A percentile compares a stretch with the other conserved stretches of the same genome.
These are phyloP conservation scores for Scheffersomyces lignicola DNA, from an alignment of 1,139 yeast species.

Conservation along the genomic window DNA sequence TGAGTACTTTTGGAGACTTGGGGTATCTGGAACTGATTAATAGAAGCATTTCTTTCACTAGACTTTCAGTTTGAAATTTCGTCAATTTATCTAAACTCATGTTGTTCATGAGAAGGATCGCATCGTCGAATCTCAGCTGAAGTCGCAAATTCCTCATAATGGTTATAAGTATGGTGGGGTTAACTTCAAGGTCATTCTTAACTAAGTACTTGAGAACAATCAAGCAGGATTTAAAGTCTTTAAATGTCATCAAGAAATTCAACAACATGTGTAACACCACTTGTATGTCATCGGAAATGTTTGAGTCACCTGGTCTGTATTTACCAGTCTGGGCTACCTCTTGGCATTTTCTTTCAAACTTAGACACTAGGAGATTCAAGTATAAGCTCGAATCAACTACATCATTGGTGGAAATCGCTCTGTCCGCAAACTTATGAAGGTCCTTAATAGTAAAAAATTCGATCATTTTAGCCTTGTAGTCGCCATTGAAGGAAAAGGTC, in stretches of 20 bases:
- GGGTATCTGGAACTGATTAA: conserved; percentile 33
- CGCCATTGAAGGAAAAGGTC: conserved; percentile 13
- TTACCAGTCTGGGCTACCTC: conserved; percentile 11
- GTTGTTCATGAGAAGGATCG: conserved; percentile 34
- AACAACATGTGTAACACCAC: conserved; percentile 28
- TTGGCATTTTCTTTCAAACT: conserved; percentile 32
- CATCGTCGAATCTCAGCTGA: conserved; percentile 35
- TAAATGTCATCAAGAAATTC: conserved; percentile 38
- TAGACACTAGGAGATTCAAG: conserved; percentile 35
- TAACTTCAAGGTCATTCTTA: conserved; percentile 26
- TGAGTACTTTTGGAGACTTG: conserved; percentile 33
- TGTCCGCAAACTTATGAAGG: conserved; percentile 22
- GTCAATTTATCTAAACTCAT: conserved; percentile 25
- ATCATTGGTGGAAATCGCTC: conserved; percentile 27
- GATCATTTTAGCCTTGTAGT: conserved; percentile 29
- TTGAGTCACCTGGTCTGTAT: conserved; percentile 13
- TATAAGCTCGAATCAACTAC: conserved; percentile 35
- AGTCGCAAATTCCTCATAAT: conserved; percentile 30
- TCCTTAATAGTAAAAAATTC: conserved; percentile 31
- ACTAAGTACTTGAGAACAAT: conserved; percentile 36
- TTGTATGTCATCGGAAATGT: conserved; percentile 24
- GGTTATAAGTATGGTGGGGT: conserved; percentile 23
- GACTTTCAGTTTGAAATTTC: conserved; percentile 16
- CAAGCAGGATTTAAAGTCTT: conserved; percentile 34
- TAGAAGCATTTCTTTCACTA: conserved; percentile 32